Evolutionary conservation across 2,329 filamentous ascomycete species (phyloP).

Genomic region (Aspergillus viridinutans): DNA sequence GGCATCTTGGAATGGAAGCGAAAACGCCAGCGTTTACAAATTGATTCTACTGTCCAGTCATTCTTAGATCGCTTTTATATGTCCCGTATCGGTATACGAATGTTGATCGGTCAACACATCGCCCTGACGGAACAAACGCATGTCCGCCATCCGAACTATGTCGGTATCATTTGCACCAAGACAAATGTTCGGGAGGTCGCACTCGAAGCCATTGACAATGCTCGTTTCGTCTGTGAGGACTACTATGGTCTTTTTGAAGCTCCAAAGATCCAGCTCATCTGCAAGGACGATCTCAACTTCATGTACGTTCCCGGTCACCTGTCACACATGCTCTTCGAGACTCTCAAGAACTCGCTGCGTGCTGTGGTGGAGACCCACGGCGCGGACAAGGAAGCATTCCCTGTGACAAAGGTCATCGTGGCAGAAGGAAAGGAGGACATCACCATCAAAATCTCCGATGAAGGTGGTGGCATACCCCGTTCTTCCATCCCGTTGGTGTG

Average conservation of each 20-base stretch:
- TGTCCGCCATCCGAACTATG: constrained; percentile 85
- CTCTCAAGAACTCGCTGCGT: constrained; percentile 94
- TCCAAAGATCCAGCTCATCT: constrained; percentile 93
- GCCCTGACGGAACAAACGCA: constrained; percentile 91
- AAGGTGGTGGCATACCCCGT: constrained; percentile 90
- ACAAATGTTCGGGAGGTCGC: constrained; percentile 94
- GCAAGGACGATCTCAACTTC: constrained; percentile 89
- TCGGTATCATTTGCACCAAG: constrained; percentile 98
- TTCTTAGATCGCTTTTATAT: constrained; percentile 99
- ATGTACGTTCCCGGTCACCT: constrained; percentile 99
- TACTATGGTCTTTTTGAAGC: constrained; percentile 97
- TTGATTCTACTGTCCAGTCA: constrained; percentile 93
- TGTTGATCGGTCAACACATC: constrained; percentile 98
- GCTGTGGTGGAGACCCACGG: constrained; percentile 95
- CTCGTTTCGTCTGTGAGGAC: constrained; percentile 97
- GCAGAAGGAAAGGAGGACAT: constrained; percentile 98
- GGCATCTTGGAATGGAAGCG: constrained; percentile 98
- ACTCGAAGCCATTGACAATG: constrained; percentile 96
- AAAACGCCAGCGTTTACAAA: constrained; percentile 93
- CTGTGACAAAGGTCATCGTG: constrained; percentile 94
- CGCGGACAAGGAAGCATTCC: constrained; percentile 92
- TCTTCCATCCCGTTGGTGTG: constrained; percentile 95
- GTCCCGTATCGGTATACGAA: constrained; percentile 97
- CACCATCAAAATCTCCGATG: constrained; percentile 96
- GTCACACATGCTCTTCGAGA: constrained; percentile 99